Conservation (phyloP, 2,329 filamentous ascomycete genomes). For the Coleophoma crateriformis region DNA sequence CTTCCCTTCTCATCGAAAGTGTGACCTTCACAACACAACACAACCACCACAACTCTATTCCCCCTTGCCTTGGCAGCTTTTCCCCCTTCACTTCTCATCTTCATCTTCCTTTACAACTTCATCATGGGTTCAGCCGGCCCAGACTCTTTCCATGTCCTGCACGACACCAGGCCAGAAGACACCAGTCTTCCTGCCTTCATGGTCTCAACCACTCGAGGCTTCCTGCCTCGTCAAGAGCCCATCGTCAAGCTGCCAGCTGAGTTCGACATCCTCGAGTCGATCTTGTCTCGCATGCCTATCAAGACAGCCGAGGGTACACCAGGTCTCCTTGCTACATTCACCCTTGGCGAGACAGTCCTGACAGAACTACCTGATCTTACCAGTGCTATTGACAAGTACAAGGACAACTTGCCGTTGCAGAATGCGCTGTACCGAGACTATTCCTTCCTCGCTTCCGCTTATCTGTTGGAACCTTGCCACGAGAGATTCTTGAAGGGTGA, state of each 20-base stretch:
- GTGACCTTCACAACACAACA: no score
- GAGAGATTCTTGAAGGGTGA: constrained; percentile 65
- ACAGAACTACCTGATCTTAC: constrained; percentile 74
- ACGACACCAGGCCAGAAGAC: constrained; percentile 57
- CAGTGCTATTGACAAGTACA: constrained; percentile 64
- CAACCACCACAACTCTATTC: no score
- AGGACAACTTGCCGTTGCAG: constrained; percentile 69
- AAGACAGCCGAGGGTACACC: constrained; percentile 66
- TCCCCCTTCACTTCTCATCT: no score
- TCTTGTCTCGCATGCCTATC: constrained; percentile 75
- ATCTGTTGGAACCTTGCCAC: constrained; percentile 88
- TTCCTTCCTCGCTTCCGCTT: constrained; percentile 83
- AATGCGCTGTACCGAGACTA: constrained; percentile 90
- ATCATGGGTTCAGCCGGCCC: constrained; percentile 24
- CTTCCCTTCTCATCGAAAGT: no score
- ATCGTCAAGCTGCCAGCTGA: constrained; percentile 61
- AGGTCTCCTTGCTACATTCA: constrained; percentile 69
- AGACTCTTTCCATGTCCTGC: constrained; percentile 51
- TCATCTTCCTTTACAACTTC: background rate
- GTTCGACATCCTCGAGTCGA: constrained; percentile 66
- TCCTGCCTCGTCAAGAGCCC: constrained; percentile 64
- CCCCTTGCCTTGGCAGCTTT: no score
- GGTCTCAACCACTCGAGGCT: constrained; percentile 70
- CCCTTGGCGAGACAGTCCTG: constrained; percentile 70
- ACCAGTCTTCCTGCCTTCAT: constrained; percentile 67